Percentiles rank a stretch among this genome's conserved stretches.
Evolutionary conservation across 148 eudicot species (phyloP).

Genomic region (Cornus suecica): DNA sequence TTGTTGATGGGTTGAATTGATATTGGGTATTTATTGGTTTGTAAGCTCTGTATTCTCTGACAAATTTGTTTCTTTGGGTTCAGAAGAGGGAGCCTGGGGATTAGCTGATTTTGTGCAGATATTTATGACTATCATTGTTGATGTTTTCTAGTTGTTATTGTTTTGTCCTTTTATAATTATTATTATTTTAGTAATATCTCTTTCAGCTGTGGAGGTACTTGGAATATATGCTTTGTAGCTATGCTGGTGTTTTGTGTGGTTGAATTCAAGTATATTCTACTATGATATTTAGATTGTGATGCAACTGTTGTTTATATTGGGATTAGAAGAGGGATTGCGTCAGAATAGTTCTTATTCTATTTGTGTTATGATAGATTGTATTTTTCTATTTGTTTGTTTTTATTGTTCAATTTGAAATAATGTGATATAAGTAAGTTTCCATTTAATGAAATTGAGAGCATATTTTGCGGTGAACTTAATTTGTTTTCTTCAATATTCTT

Average conservation of each 20-base stretch:
- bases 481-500: background rate
- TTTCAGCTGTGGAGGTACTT: background rate
- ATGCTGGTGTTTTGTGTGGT: background rate
- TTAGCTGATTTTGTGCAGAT: background rate
- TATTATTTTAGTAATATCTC: no score
- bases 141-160: background rate
- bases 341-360: background rate
- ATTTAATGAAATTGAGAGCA: background rate
- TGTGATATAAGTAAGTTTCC: no score
- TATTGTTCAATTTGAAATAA: background rate
- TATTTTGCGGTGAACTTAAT: no score
- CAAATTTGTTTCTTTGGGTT: constrained; percentile 1
- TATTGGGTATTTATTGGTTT: background rate
- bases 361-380: background rate
- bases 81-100: background rate
- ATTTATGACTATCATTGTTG: no score
- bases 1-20: background rate
- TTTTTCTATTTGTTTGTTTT: no score
- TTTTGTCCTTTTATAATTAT: background rate
- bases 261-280: background rate
- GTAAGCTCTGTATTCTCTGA: background rate
- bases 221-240: background rate
- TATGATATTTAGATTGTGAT: background rate
- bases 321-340: background rate
- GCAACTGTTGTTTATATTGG: background rate